Conservation (phyloP, 2,329 filamentous ascomycete species). For the Lecanosticta acicola region DNA sequence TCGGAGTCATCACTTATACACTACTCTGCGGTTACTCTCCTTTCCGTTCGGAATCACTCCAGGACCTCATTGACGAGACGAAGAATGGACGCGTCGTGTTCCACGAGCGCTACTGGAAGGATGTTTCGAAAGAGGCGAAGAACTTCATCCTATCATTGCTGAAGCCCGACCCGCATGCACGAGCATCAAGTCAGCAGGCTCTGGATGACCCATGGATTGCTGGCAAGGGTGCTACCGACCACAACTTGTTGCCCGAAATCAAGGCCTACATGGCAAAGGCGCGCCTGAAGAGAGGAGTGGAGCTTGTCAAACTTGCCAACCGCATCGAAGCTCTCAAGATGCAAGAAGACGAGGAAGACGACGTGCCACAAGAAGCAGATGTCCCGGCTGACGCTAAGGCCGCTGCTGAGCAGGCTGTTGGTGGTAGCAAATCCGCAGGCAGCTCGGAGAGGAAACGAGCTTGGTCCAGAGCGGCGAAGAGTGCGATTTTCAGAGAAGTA, state of each 20-base stretch:
- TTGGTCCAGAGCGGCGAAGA: slow-evolving; percentile 55
- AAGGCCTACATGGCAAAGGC: slow-evolving; percentile 87
- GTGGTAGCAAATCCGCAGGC: not conserved
- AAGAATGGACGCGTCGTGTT: slow-evolving; percentile 78
- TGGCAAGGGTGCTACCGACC: slow-evolving; percentile 84
- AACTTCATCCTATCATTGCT: slow-evolving; percentile 82
- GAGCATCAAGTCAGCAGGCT: slow-evolving; percentile 58
- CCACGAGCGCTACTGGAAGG: slow-evolving; percentile 97
- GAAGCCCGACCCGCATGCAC: slow-evolving; percentile 68
- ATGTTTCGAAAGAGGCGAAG: slow-evolving; percentile 92
- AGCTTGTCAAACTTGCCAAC: slow-evolving; percentile 92
- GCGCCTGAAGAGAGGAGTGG: slow-evolving; percentile 85
- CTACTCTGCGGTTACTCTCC: slow-evolving; percentile 96
- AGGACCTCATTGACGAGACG: slow-evolving; percentile 92
- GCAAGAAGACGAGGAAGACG: slow-evolving; percentile 81
- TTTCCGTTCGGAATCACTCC: slow-evolving; percentile 89
- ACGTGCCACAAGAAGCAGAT: slow-evolving; percentile 52
- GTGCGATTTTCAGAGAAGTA: slow-evolving; percentile 85
- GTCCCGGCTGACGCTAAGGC: slow-evolving; percentile 58
- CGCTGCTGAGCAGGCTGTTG: slow-evolving; percentile 45
- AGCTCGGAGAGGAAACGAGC: slow-evolving; percentile 42
- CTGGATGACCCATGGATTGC: slow-evolving; percentile 62
- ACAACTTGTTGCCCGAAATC: slow-evolving; percentile 97
- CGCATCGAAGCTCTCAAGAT: slow-evolving; percentile 92
- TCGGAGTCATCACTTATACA: slow-evolving; percentile 98